These are phyloP conservation scores for Xylaria castorea DNA, from an alignment of 495 filamentous ascomycete species.

Conservation along the genomic window DNA sequence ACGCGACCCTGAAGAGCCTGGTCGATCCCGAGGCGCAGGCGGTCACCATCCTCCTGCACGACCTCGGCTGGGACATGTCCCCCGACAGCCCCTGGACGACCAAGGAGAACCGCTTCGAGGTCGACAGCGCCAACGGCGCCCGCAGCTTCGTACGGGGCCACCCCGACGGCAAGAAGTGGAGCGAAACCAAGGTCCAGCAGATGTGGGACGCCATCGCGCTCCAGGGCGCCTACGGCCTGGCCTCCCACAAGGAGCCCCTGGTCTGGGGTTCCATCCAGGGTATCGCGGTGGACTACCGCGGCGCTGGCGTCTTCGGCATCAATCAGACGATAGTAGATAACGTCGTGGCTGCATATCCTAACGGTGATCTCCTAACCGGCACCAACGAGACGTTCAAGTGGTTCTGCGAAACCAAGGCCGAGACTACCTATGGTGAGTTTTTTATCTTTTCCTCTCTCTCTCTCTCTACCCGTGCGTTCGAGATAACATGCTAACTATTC, in stretches of 20 bases:
- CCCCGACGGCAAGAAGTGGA: conserved; percentile 29
- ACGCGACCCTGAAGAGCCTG: conserved; percentile 36
- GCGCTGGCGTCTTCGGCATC: conserved; percentile 24
- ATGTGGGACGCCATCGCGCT: conserved; percentile 39
- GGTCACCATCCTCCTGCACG: conserved; percentile 42
- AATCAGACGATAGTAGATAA: conserved; percentile 27
- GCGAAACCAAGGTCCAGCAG: conserved; percentile 30
- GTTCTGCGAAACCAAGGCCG: conserved; percentile 33
- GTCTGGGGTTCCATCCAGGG: conserved; percentile 31
- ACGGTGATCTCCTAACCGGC: conserved; percentile 19
- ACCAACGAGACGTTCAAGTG: conserved; percentile 30
- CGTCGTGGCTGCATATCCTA: conserved; percentile 31
- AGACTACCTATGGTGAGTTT: conserved; percentile 34
- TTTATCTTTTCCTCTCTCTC: background rate
- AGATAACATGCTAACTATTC: conserved; percentile 5
- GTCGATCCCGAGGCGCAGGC: conserved; percentile 46
- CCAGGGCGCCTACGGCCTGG: conserved; percentile 30
- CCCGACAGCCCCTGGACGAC: conserved; percentile 36
- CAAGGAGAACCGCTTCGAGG: conserved; percentile 46
- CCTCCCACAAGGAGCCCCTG: conserved; percentile 34
- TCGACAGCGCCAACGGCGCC: conserved; percentile 83
- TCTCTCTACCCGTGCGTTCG: conserved; percentile 9
- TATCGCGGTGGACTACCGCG: conserved; percentile 27
- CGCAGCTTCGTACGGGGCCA: conserved; percentile 65
- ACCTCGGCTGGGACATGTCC: conserved; percentile 38